These are phyloP conservation scores for Fusarium cyanostomum DNA, from an alignment of 2,329 filamentous ascomycete genomes.

Conservation along the genomic window DNA sequence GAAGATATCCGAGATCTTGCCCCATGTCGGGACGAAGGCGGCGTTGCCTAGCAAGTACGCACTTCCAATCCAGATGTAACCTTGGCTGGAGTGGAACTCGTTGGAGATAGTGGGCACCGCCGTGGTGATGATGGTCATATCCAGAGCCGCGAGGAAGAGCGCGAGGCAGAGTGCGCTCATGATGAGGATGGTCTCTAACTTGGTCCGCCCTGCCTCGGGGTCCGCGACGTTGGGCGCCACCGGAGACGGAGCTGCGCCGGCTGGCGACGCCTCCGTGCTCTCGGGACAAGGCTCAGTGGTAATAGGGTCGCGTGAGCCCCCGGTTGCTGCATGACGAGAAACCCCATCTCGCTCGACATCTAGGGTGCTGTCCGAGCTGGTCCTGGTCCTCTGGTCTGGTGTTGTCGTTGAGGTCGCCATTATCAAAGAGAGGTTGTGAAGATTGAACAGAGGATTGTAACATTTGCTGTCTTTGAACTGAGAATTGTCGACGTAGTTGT, in stretches of 20 bases:
- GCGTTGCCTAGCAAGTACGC: slow-evolving; percentile 78
- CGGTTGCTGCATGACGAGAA: neutral
- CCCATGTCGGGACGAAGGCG: slow-evolving; percentile 75
- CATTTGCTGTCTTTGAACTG: neutral
- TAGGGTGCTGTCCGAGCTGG: slow-evolving; percentile 45
- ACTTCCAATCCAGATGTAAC: slow-evolving; percentile 81
- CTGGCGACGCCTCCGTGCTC: slow-evolving; percentile 14
- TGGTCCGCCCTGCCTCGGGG: slow-evolving; percentile 51
- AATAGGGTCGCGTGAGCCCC: neutral
- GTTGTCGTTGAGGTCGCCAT: slow-evolving; percentile 25
- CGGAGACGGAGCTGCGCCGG: slow-evolving; percentile 16
- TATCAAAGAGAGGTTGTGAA: slow-evolving; percentile 8
- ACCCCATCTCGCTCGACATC: slow-evolving; percentile 41
- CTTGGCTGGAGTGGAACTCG: slow-evolving; percentile 71
- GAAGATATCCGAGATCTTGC: slow-evolving; percentile 68
- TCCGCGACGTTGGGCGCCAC: slow-evolving; percentile 28
- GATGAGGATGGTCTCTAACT: slow-evolving; percentile 51
- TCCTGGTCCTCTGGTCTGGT: slow-evolving; percentile 37
- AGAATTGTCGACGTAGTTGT: slow-evolving; percentile 24
- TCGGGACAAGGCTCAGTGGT: slow-evolving; percentile 16
- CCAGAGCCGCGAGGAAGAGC: slow-evolving; percentile 64
- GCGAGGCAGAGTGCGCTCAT: slow-evolving; percentile 54
- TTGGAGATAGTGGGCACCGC: slow-evolving; percentile 72
- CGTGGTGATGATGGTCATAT: slow-evolving; percentile 72
- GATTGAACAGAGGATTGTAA: neutral